Percentiles rank a stretch among this genome's conserved stretches.
These are phyloP conservation scores for Didymosphaeria variabile DNA, from an alignment of 2,329 filamentous ascomycete species.

Conservation along the genomic window DNA sequence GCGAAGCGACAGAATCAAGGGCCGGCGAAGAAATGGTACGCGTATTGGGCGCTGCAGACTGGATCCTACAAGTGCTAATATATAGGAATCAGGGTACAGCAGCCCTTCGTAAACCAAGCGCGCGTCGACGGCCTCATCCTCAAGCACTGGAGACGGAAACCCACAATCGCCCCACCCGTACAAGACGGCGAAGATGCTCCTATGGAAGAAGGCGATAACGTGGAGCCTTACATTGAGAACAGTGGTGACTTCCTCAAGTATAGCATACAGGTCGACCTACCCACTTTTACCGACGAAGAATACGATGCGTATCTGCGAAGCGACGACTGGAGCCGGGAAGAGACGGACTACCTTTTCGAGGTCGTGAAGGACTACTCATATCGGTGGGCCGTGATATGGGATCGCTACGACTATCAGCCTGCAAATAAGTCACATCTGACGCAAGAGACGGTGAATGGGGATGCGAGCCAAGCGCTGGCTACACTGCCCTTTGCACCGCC, in stretches of 20 bases:
- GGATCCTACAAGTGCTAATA: slow-evolving; percentile 22
- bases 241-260: slow-evolving; percentile 80
- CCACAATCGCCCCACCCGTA: slow-evolving; percentile 40
- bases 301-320: slow-evolving; percentile 79
- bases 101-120: slow-evolving; percentile 78
- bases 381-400: slow-evolving; percentile 90
- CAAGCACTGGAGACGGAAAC: slow-evolving; percentile 80
- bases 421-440: slow-evolving; percentile 35
- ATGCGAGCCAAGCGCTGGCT: slow-evolving; percentile 37
- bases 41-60: not conserved
- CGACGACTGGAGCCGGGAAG: slow-evolving; percentile 86
- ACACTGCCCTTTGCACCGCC: slow-evolving; percentile 53
- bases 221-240: slow-evolving; percentile 51
- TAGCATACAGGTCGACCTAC: slow-evolving; percentile 81
- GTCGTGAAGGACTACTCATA: slow-evolving; percentile 81
- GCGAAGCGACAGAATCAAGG: slow-evolving; percentile 51
- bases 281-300: slow-evolving; percentile 85
- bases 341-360: slow-evolving; percentile 89
- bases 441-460: slow-evolving; percentile 30
- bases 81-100: slow-evolving; percentile 38
- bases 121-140: slow-evolving; percentile 76
- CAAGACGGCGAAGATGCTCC: slow-evolving; percentile 42
- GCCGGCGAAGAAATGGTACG: slow-evolving; percentile 51
- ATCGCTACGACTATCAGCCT: slow-evolving; percentile 82
- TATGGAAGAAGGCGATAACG: slow-evolving; percentile 47